A percentile compares a stretch with the other conserved stretches of the same genome.
These are phyloP conservation scores for Leccinellum luteum DNA, from an alignment of 768 basidiomycete species.

Conservation along the genomic window DNA sequence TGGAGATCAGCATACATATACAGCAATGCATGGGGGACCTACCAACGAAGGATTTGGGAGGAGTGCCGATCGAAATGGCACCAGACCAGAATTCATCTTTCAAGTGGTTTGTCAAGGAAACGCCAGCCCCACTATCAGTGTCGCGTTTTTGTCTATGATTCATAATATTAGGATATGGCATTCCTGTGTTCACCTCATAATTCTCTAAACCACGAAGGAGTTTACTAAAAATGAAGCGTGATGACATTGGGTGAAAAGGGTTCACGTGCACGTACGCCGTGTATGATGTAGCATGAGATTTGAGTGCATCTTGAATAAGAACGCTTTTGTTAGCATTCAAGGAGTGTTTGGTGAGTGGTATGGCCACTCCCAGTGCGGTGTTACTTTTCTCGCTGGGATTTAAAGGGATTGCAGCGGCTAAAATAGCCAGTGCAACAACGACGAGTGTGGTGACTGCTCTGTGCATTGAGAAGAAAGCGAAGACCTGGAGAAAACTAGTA, in stretches of 20 bases:
- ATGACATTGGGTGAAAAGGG: neutral
- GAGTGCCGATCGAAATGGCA: constrained; percentile 5
- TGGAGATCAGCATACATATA: neutral
- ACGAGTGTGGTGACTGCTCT: neutral
- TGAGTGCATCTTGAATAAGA: constrained; percentile 2
- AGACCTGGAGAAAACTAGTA: too few relatives aligned
- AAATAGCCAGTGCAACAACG: neutral
- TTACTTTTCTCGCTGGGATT: neutral
- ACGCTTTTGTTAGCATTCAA: constrained; percentile 7
- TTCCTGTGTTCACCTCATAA: neutral
- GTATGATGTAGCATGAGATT: neutral
- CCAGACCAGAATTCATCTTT: constrained; percentile 7
- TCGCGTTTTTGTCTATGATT: too few relatives aligned
- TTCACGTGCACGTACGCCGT: constrained; percentile 2
- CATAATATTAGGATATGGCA: neutral
- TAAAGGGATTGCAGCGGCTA: constrained; percentile 2
- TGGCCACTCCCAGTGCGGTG: neutral
- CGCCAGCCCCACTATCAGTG: neutral
- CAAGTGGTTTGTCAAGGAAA: neutral
- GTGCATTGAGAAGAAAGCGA: neutral
- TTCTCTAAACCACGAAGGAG: neutral
- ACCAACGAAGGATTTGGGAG: neutral
- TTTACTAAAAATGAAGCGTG: neutral
- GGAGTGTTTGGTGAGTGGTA: constrained; percentile 8
- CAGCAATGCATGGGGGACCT: neutral